Evolutionary conservation across 345 rosid species (phyloP), one percentile per base, ranked within the genome.

Genomic region (Sisymbrium altissimum): DNA sequence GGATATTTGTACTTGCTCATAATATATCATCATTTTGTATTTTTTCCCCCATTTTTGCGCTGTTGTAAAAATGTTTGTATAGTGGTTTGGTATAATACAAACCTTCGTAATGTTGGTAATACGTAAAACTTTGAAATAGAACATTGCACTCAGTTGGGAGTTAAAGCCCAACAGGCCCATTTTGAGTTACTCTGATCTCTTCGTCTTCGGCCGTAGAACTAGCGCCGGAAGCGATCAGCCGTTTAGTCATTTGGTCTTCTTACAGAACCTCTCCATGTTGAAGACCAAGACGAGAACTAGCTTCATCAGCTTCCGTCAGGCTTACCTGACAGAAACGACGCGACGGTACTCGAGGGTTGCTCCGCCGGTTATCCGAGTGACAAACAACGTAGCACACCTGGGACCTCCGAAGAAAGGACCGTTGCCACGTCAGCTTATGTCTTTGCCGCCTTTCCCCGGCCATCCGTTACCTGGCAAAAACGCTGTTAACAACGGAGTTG

Each of bases 361-460:
- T 67, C 87, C 85, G 23, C 89, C 89, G 45, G 86, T 86, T 45
- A 72, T 90, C 46, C 87, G 91, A 49, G 88, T 92, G 17, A 66
- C 81, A 44, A 87, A 90, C 76, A 84, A 87, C 67, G 54, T 93
- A 21, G 87, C 93, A 3, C 68, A 79, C 44, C 41, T 93, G 59
- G 93, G 88, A 30, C 59, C 74, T 25, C 88, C 87, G 0, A 88
- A 86, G 83, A 77, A 78, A 27, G 85, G 79, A 21, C 91, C 89
- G 0, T 88, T 89, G 81, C 98, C 97, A 10, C 96, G 94, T 9
- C 98, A 93, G 81, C 85, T 91, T 17, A 81, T 91, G 55, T 91
- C 89, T 2, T 79, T 91, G 77, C 98, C 97, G 18, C 87, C 94
- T 4, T 93, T 93, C 71, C 97, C 96, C 0, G 82, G 87, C 7